Percentiles rank a stretch among this genome's conserved stretches.
Conservation (phyloP, 2,329 filamentous ascomycete species). For the Colletotrichum sp. region DNA sequence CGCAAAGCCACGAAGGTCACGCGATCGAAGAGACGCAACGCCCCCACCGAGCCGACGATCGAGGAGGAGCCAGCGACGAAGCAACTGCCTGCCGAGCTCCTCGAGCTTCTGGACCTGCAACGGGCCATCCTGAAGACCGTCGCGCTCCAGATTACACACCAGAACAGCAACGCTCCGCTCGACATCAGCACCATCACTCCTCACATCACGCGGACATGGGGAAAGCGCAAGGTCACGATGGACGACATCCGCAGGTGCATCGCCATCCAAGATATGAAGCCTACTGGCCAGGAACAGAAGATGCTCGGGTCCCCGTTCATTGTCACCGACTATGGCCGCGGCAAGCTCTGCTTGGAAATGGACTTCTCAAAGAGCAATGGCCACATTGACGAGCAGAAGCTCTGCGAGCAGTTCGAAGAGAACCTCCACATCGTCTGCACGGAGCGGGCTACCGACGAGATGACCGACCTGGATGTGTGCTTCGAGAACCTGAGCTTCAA, state of each 20-base stretch:
- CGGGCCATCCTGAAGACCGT: slow-evolving; percentile 71
- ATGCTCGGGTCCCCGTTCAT: slow-evolving; percentile 42
- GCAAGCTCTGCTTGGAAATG: slow-evolving; percentile 65
- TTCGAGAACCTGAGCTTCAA: slow-evolving; percentile 40
- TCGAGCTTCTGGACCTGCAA: slow-evolving; percentile 69
- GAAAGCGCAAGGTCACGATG: slow-evolving; percentile 69
- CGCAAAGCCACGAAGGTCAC: slow-evolving; percentile 23
- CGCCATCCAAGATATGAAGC: slow-evolving; percentile 61
- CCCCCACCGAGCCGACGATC: slow-evolving; percentile 6
- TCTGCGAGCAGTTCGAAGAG: slow-evolving; percentile 59
- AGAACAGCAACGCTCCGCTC: slow-evolving; percentile 65
- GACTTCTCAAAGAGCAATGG: slow-evolving; percentile 37
- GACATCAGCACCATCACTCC: slow-evolving; percentile 67
- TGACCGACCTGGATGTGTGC: slow-evolving; percentile 49
- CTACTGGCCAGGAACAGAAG: slow-evolving; percentile 26
- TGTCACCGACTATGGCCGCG: slow-evolving; percentile 57
- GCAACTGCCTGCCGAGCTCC: slow-evolving; percentile 55
- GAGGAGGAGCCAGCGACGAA: slow-evolving; percentile 33
- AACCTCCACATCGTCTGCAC: slow-evolving; percentile 55
- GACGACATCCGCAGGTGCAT: slow-evolving; percentile 72
- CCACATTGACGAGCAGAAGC: slow-evolving; percentile 53
- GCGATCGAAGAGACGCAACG: slow-evolving; percentile 15
- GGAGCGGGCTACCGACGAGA: slow-evolving; percentile 31
- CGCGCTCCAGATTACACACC: slow-evolving; percentile 72
- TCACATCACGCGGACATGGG: slow-evolving; percentile 72